Percentiles rank a stretch among this genome's conserved stretches.
These are phyloP conservation scores for Xerocomus spinulosus DNA, from an alignment of 768 basidiomycete species.

Conservation along the genomic window DNA sequence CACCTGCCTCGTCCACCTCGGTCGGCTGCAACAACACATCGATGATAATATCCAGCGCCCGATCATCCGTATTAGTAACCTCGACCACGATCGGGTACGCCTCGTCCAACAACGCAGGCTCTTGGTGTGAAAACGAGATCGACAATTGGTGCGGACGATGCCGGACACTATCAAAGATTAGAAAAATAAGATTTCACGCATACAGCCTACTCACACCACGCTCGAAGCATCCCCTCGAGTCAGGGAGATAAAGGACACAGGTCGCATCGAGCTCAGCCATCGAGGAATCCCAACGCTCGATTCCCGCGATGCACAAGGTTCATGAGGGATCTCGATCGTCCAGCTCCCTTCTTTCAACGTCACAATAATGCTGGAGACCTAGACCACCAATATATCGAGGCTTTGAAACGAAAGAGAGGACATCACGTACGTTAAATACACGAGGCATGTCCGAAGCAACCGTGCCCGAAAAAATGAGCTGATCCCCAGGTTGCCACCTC, in stretches of 20 bases:
- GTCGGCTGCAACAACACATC: constrained; percentile 80
- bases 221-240: constrained; percentile 42
- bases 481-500: constrained; percentile 52
- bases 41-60: constrained; percentile 60
- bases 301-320: constrained; percentile 37
- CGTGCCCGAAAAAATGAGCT: constrained; percentile 57
- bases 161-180: constrained; percentile 43
- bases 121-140: constrained; percentile 52
- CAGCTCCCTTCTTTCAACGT: constrained; percentile 61
- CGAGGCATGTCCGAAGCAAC: constrained; percentile 48
- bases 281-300: constrained; percentile 29
- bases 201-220: constrained; percentile 40
- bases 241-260: constrained; percentile 50
- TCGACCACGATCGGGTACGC: constrained; percentile 68
- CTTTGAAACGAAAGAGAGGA: not conserved
- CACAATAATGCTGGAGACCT: constrained; percentile 45
- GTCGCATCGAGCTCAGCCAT: constrained; percentile 59
- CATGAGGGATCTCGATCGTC: constrained; percentile 60
- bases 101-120: constrained; percentile 79
- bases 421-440: constrained; percentile 47
- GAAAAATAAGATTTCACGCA: not conserved
- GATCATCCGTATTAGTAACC: constrained; percentile 67
- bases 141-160: constrained; percentile 57
- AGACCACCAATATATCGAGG: not conserved
- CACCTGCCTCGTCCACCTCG: constrained; percentile 69